These are phyloP conservation scores for Cryphonectria naterciae DNA, from an alignment of 2,329 filamentous ascomycete genomes.

Conservation along the genomic window DNA sequence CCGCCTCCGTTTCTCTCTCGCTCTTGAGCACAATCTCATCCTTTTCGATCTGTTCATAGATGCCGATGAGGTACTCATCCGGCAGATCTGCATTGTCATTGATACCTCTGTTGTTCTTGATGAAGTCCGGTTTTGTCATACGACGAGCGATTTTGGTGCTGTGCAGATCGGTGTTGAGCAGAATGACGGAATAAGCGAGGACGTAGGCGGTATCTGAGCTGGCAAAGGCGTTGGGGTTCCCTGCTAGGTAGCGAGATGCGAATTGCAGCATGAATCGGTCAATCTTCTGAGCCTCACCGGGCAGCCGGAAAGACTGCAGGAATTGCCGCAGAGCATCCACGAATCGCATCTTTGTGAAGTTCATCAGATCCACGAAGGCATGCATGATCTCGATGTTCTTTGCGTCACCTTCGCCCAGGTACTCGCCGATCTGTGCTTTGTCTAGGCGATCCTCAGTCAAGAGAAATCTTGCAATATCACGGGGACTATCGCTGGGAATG, in stretches of 20 bases:
- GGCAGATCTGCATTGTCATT: slow-evolving; percentile 95
- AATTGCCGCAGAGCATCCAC: slow-evolving; percentile 91
- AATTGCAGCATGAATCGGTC: slow-evolving; percentile 99
- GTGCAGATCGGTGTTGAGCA: slow-evolving; percentile 95
- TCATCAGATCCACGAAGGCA: slow-evolving; percentile 93
- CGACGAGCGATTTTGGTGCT: slow-evolving; percentile 80
- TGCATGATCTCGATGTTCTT: slow-evolving; percentile 98
- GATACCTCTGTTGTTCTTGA: slow-evolving; percentile 98
- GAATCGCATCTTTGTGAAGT: slow-evolving; percentile 88
- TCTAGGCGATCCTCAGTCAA: slow-evolving; percentile 81
- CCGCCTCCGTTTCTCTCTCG: slow-evolving; percentile 86
- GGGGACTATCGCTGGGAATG: slow-evolving; percentile 75
- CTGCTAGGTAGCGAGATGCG: slow-evolving; percentile 90
- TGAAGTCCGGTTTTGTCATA: slow-evolving; percentile 97
- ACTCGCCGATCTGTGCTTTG: slow-evolving; percentile 92
- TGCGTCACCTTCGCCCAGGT: slow-evolving; percentile 88
- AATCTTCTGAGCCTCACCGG: slow-evolving; percentile 97
- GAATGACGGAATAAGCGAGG: slow-evolving; percentile 91
- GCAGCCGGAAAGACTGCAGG: slow-evolving; percentile 90
- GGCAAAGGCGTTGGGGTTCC: slow-evolving; percentile 95
- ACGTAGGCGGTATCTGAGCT: slow-evolving; percentile 98
- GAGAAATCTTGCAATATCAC: slow-evolving; percentile 85
- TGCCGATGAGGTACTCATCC: slow-evolving; percentile 84
- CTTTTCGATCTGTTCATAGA: slow-evolving; percentile 87
- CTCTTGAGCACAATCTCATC: slow-evolving; percentile 96